Base-by-base conservation (phyloP, 1,139 yeast genomes). In the Scheffersomyces lignicola region DNA sequence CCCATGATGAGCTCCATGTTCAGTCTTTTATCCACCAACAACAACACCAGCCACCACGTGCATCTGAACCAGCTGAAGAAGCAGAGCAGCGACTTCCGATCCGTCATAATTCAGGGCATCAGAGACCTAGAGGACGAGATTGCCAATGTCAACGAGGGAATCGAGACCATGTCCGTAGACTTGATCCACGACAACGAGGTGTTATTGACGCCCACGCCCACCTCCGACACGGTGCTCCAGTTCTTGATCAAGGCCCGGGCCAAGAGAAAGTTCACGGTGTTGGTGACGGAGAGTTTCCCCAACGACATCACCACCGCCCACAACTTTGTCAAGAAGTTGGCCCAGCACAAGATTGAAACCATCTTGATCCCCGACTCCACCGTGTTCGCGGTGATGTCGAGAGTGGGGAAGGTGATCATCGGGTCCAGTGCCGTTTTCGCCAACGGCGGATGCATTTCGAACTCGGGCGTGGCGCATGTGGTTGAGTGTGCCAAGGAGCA, bases 401-500 rank as follows among this genome's bases (percentile, higher is more conserved):
- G 97, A 44, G 98, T 94, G 3, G 97, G 97, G 32, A 94, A 94
- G 58, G 98, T 94, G 18, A 79, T 92, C 42, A 78, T 94, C 42
- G 97, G 97, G 15, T 83, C 97, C 1, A 78, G 87, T 45, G 80
- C 96, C 0, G 97, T 94, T 7, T 84, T 88, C 57, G 96, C 96
- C 37, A 92, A 94, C 55, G 99, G 99, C 39, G 97, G 98, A 7
- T 83, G 96, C 46, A 77, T 89, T 39, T 80, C 96, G 2, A 78
- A 85, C 15, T 80, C 95, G 0, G 99, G 98, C 32, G 96, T 87
- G 22, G 88, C 96, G 16, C 76, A 87, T 37, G 96, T 89, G 7
- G 94, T 95, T 46, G 96, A 89, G 61, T 87, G 97, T 62, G 99
- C 99, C 10, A 87, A 86, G 54, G 96, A 87, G 55, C 90, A 87